Conservation (phyloP, 257 asterid genomes). For the Asclepias syriaca region DNA sequence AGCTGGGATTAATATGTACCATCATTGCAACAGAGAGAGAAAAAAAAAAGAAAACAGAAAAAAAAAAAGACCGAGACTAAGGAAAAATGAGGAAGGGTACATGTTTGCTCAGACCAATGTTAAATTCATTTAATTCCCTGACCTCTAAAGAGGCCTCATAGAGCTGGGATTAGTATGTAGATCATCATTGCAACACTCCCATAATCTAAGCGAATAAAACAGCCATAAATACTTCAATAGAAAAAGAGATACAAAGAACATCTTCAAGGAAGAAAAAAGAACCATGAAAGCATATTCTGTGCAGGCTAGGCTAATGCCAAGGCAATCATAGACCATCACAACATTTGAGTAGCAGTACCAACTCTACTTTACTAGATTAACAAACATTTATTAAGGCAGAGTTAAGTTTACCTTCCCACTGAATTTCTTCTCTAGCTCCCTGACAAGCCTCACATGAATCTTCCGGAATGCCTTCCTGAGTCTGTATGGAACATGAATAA, state of each 20-base stretch:
- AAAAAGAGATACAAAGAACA: not conserved
- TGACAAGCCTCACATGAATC: slow-evolving; percentile 73
- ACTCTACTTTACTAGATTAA: not conserved
- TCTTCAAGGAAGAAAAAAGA: not conserved
- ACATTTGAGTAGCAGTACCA: not conserved
- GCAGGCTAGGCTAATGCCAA: not conserved
- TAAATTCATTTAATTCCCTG: slow-evolving; percentile 12
- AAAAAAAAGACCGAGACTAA: not conserved
- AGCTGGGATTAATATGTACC: too few relatives aligned
- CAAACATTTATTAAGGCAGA: not conserved
- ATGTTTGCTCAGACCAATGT: slow-evolving; percentile 14
- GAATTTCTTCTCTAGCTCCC: slow-evolving; percentile 95
- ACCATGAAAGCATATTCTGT: not conserved
- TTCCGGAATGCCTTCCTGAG: slow-evolving; percentile 83
- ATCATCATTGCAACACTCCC: slow-evolving; percentile 1
- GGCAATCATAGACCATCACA: not conserved
- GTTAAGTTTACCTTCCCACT: slow-evolving; percentile 65
- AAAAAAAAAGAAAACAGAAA: too few relatives aligned
- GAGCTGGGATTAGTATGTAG: slow-evolving; percentile 16
- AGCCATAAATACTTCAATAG: not conserved
- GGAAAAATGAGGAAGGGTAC: not conserved
- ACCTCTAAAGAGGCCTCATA: slow-evolving; percentile 9
- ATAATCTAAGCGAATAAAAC: not conserved
- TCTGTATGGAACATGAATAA: slow-evolving; percentile 79
- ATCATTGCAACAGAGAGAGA: too few relatives aligned